Evolutionary conservation across 139 green algal species (phyloP), one percentile per base, ranked within the genome.

Genomic region (Haematococcus lacustris): DNA sequence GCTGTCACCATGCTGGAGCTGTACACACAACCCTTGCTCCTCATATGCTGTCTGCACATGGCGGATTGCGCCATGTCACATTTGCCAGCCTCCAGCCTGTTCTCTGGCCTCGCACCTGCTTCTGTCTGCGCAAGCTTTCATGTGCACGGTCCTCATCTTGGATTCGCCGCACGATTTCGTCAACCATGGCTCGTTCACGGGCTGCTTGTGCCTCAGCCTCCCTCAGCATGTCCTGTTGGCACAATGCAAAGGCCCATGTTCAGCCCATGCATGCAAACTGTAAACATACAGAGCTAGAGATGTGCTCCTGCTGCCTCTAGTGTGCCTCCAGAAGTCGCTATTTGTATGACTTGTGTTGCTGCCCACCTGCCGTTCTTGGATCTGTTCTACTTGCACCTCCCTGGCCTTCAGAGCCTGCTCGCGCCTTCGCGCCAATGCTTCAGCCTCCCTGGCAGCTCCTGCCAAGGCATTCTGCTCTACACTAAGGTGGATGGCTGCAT

Each of bases 121-220:
- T 64, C 50, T 72, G 62, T 34, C 59, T 60, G 40, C 65, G 68
- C 6, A 41, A 32, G 1, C 70, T 65, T 9, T 37, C 38, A 34
- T 78, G 73, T 3, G 77, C 79, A 37, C 75, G 71, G 63, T 94
- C 87, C 75, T 94, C 87, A 59, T 83, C 83, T 51, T 88, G 76
- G 53, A 96, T 93, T 61, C 85, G 83, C 0, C 51, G 61, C 62
- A 94, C 78, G 17, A 96, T 81, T 68, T 85, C 90, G 60, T 96
- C 91, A 38, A 96, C 87, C 75, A 89, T 81, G 4, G 82, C 83
- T 0, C 85, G 81, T 71, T 96, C 91, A 7, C 73, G 76, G 9
- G 78, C 79, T 53, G 79, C 90, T 89, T 95, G 85, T 35, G 73
- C 72, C 77, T 91, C 81, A 2, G 87, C 88, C 28, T 77, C 38